These are phyloP conservation scores for Boeremia exigua DNA, from an alignment of 2,329 filamentous ascomycete species.

Conservation along the genomic window DNA sequence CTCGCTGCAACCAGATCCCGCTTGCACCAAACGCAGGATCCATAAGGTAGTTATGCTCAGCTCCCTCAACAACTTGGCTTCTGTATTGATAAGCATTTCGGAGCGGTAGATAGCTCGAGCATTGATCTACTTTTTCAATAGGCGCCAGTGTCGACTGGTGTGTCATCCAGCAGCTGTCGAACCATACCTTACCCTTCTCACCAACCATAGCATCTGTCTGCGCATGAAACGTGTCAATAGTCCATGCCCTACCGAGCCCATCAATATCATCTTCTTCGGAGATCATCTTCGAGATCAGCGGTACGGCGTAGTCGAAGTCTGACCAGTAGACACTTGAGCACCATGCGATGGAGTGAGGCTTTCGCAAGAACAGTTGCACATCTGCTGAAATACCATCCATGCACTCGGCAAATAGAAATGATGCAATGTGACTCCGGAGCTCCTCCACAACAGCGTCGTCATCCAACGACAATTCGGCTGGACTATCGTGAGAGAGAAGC, in stretches of 20 bases:
- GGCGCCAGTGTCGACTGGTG: background rate
- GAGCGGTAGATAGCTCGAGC: background rate
- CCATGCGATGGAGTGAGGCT: slow-evolving; percentile 29
- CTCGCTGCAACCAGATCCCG: slow-evolving; percentile 33
- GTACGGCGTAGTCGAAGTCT: slow-evolving; percentile 34
- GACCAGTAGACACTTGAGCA: slow-evolving; percentile 28
- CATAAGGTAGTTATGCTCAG: slow-evolving; percentile 37
- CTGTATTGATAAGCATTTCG: slow-evolving; percentile 25
- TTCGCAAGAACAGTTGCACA: slow-evolving; percentile 35
- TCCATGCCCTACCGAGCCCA: slow-evolving; percentile 21
- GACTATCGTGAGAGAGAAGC: background rate
- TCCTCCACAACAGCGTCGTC: slow-evolving; percentile 29
- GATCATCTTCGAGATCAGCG: slow-evolving; percentile 30
- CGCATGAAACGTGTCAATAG: slow-evolving; percentile 37
- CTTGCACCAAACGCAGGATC: slow-evolving; percentile 36
- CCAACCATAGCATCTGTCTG: slow-evolving; percentile 38
- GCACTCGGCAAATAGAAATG: slow-evolving; percentile 35
- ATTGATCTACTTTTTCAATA: background rate
- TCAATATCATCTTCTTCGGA: slow-evolving; percentile 14
- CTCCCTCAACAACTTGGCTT: slow-evolving; percentile 24
- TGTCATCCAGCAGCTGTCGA: slow-evolving; percentile 34
- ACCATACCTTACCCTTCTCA: slow-evolving; percentile 36
- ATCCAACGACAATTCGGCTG: slow-evolving; percentile 17
- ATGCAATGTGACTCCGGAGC: slow-evolving; percentile 28
- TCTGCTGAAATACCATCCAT: slow-evolving; percentile 37